Evolutionary conservation across 805 yeast species (phyloP).

Genomic region (Candida parachauliodes): DNA sequence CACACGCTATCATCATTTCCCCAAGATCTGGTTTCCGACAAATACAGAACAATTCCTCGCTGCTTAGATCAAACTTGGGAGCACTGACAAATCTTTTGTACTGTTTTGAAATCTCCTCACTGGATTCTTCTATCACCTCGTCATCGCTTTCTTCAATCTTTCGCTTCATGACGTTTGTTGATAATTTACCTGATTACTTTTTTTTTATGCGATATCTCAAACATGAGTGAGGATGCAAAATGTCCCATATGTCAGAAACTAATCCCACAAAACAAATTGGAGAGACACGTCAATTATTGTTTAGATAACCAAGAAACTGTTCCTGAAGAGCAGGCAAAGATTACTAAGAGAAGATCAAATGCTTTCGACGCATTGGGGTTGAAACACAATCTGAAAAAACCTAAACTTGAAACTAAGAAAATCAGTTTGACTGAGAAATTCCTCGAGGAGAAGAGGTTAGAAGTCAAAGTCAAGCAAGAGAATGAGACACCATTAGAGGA

Average conservation of each 20-base stretch:
- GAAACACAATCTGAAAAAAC: constrained; percentile 23
- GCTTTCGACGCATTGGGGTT: constrained; percentile 35
- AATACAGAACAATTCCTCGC: constrained; percentile 69
- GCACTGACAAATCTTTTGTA: constrained; percentile 32
- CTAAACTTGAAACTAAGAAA: constrained; percentile 17
- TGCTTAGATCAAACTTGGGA: constrained; percentile 42
- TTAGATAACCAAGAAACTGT: constrained; percentile 28
- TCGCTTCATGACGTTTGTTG: constrained; percentile 3
- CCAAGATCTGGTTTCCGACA: constrained; percentile 79
- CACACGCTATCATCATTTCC: constrained; percentile 88
- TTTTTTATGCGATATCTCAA: constrained; percentile 1
- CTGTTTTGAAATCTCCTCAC: constrained; percentile 33
- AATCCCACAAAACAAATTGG: constrained; percentile 23
- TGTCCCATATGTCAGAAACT: constrained; percentile 37
- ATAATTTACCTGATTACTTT: neutral
- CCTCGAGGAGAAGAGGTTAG: constrained; percentile 28
- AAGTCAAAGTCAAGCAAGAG: constrained; percentile 11
- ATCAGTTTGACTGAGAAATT: constrained; percentile 33
- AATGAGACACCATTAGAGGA: constrained; percentile 6
- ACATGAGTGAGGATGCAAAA: constrained; percentile 4
- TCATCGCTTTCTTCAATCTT: constrained; percentile 3
- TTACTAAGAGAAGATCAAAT: constrained; percentile 15
- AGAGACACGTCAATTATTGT: constrained; percentile 39
- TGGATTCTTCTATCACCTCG: constrained; percentile 18
- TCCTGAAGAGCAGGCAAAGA: neutral